Percentiles rank a stretch among this genome's conserved stretches.
Conservation (phyloP, 2,329 filamentous ascomycete genomes). For the Penicillium sp. region DNA sequence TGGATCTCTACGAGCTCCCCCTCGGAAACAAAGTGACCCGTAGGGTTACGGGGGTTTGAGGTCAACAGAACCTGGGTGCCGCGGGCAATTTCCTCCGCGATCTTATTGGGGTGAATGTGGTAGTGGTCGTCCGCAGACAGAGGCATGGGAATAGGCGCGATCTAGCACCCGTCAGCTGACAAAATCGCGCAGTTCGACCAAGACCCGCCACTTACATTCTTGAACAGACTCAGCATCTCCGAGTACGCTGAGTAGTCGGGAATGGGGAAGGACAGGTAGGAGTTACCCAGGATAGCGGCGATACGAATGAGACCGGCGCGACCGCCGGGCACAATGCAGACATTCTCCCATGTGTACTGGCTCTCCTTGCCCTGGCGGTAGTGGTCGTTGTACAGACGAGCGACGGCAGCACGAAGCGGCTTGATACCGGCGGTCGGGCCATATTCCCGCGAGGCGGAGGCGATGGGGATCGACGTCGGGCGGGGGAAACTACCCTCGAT, state of each 20-base stretch:
- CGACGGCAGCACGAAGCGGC: slow-evolving; percentile 83
- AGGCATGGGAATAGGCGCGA: slow-evolving; percentile 83
- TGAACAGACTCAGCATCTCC: slow-evolving; percentile 94
- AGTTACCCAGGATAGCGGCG: slow-evolving; percentile 88
- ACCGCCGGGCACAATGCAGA: slow-evolving; percentile 92
- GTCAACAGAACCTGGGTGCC: slow-evolving; percentile 88
- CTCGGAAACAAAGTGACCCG: slow-evolving; percentile 81
- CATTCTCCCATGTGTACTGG: slow-evolving; percentile 96
- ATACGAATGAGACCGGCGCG: slow-evolving; percentile 92
- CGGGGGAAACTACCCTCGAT: slow-evolving; percentile 87
- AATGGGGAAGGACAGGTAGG: slow-evolving; percentile 91
- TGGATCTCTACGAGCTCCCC: slow-evolving; percentile 88
- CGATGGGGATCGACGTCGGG: slow-evolving; percentile 76
- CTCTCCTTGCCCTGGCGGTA: slow-evolving; percentile 84
- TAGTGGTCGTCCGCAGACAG: slow-evolving; percentile 84
- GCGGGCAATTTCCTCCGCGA: slow-evolving; percentile 84
- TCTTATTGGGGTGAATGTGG: slow-evolving; percentile 90
- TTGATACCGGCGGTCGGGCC: slow-evolving; percentile 93
- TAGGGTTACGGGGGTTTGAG: slow-evolving; percentile 93
- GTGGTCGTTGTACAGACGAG: slow-evolving; percentile 88
- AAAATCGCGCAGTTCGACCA: background rate
- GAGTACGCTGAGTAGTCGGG: slow-evolving; percentile 97
- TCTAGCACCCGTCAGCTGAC: slow-evolving; percentile 50
- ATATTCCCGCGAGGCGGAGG: slow-evolving; percentile 80
- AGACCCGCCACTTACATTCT: slow-evolving; percentile 57